These are phyloP conservation scores for Claviceps pusilla DNA, from an alignment of 2,329 filamentous ascomycete species.

Conservation along the genomic window DNA sequence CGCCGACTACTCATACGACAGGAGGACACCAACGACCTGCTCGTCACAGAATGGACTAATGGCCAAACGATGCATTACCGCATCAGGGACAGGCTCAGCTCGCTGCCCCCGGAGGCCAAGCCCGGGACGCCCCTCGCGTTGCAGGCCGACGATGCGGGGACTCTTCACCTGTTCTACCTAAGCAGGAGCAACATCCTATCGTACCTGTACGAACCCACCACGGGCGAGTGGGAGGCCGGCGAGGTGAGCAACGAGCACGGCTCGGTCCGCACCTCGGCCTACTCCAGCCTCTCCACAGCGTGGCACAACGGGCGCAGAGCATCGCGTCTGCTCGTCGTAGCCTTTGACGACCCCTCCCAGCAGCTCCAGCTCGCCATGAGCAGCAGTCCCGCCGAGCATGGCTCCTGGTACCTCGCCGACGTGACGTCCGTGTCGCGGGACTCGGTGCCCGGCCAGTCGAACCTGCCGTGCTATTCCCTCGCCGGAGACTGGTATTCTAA, in stretches of 20 bases:
- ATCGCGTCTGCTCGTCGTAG: conserved; percentile 7
- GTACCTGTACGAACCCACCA: conserved; percentile 6
- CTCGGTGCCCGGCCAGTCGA: conserved; percentile 6
- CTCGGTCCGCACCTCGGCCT: conserved; percentile 1
- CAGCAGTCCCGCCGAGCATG: conserved; percentile 4
- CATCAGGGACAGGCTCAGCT: conserved; percentile 5
- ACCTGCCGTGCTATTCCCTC: conserved; percentile 8
- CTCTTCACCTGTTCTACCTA: conserved; percentile 12
- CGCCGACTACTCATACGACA: conserved; percentile 11
- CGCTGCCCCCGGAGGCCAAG: conserved; percentile 4
- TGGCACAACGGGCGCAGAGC: conserved; percentile 8
- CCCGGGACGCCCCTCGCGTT: conserved; percentile 10
- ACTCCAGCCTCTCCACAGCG: conserved; percentile 9
- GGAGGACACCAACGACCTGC: conserved; percentile 9
- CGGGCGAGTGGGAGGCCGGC: conserved; percentile 8
- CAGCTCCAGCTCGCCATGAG: conserved; percentile 9
- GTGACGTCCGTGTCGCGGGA: conserved; percentile 5
- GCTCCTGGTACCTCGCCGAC: conserved; percentile 6
- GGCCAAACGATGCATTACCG: conserved; percentile 3
- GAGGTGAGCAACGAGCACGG: conserved; percentile 1
- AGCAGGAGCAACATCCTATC: conserved; percentile 6
- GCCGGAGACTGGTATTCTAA: conserved; percentile 8
- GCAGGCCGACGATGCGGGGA: conserved; percentile 7
- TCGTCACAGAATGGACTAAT: conserved; percentile 6
- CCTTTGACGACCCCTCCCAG: conserved; percentile 7